phyloP scores from a whole-genome alignment of 1,139 yeast genomes.

The Candida sanyaensis region DNA sequence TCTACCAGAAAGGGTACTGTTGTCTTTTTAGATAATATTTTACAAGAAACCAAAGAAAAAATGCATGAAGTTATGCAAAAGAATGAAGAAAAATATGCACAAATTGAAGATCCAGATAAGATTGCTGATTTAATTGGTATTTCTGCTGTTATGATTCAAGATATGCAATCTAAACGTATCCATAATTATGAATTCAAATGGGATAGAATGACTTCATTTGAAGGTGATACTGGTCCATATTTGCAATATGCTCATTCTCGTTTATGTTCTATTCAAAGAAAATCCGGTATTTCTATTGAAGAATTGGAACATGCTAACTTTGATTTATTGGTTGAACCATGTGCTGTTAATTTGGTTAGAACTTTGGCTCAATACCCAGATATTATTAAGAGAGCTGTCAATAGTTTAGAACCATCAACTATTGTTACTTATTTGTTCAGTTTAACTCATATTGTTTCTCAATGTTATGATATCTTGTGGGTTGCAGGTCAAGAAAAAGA shows the following conservation, averaged over 20 bases:
- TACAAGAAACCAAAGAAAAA: slow-evolving; percentile 91
- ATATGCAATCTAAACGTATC: slow-evolving; percentile 96
- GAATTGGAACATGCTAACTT: slow-evolving; percentile 62
- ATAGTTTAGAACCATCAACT: slow-evolving; percentile 91
- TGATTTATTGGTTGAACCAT: slow-evolving; percentile 72
- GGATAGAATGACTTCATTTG: slow-evolving; percentile 98
- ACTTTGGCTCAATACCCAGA: slow-evolving; percentile 91
- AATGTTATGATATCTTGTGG: slow-evolving; percentile 95
- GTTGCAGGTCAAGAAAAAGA: slow-evolving; percentile 94
- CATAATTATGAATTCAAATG: slow-evolving; percentile 96
- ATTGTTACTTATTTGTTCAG: slow-evolving; percentile 91
- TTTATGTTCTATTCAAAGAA: slow-evolving; percentile 92
- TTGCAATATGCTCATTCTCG: slow-evolving; percentile 98
- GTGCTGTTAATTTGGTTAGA: slow-evolving; percentile 74
- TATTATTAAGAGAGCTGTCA: slow-evolving; percentile 77
- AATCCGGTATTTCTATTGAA: slow-evolving; percentile 55
- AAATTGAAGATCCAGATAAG: slow-evolving; percentile 91
- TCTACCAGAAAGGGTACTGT: slow-evolving; percentile 98
- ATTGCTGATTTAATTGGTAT: slow-evolving; percentile 96
- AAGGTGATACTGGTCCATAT: slow-evolving; percentile 99
- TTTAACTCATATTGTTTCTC: slow-evolving; percentile 90
- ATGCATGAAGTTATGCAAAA: slow-evolving; percentile 98
- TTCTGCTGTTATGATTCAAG: slow-evolving; percentile 98
- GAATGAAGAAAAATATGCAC: slow-evolving; percentile 89
- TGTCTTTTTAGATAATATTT: slow-evolving; percentile 90